A percentile compares a stretch with the other conserved stretches of the same genome.
phyloP scores from a whole-genome alignment of 306 rosid genomes.

The Adenanthera pavonina region DNA sequence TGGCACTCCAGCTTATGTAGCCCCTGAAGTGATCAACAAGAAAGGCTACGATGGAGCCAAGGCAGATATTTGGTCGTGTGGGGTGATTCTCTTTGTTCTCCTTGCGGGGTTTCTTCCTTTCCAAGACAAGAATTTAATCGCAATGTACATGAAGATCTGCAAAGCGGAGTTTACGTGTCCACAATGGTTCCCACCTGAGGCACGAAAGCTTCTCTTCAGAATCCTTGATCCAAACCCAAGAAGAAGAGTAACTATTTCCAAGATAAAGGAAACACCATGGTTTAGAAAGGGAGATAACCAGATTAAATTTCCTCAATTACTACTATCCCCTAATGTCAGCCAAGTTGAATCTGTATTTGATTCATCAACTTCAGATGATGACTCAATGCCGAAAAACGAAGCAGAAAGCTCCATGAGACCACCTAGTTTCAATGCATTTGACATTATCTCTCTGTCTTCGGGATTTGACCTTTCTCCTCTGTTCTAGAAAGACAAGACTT shows the following conservation, averaged over 20 bases:
- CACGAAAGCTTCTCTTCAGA: conserved; percentile 51
- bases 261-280: conserved; percentile 62
- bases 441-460: conserved; percentile 70
- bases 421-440: conserved; percentile 66
- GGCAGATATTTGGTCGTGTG: conserved; percentile 83
- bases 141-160: conserved; percentile 62
- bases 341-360: conserved; percentile 43
- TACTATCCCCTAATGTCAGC: not conserved
- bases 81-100: conserved; percentile 73
- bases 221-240: conserved; percentile 69
- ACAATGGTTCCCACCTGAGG: conserved; percentile 61
- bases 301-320: conserved; percentile 15
- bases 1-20: conserved; percentile 74
- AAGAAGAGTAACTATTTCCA: conserved; percentile 48
- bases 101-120: conserved; percentile 79
- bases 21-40: conserved; percentile 63
- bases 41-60: conserved; percentile 79
- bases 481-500: conserved; percentile 52
- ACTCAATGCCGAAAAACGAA: not conserved
- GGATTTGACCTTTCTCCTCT: conserved; percentile 76
- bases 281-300: conserved; percentile 58
- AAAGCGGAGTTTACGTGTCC: conserved; percentile 69
- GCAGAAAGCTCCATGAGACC: conserved; percentile 37
- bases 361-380: conserved; percentile 11
- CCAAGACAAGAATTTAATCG: conserved; percentile 54